Base-by-base conservation (phyloP, 1,139 yeast species). In the Pichia sp. region DNA sequence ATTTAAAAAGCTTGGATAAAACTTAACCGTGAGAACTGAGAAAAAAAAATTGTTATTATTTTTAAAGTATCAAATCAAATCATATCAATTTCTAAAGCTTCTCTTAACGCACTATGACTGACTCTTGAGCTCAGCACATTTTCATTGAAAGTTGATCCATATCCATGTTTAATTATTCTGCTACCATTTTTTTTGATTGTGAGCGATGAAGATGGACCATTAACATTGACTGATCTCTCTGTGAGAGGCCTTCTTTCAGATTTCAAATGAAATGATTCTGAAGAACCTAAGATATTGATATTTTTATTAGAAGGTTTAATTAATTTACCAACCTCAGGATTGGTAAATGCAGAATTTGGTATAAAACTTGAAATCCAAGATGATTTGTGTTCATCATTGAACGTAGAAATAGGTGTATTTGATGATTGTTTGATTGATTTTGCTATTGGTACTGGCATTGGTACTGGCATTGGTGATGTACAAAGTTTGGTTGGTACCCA, bases 101-200 rank as follows among this genome's bases (percentile, higher is more conserved):
- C 78, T 48, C 63, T 61, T 32, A 75, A 57, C 6, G 74, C 76
- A 5, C 69, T 66, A 52, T 71, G 71, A 42, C 73, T 70, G 11
- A 72, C 62, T 48, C 67, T 59, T 25, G 72, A 61, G 41, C 66
- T 68, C 18, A 76, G 49, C n/a, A 70, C 71, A 18, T 72, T 74
- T 42, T 66, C 69, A 39, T 66, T 69, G 53, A 73, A 67, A 7
- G 65, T 60, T 0, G 75, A 69, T 3, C 69, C 66, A 39, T 66
- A 66, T 0, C 79, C 78, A 57, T 75, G 79, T 34, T 67, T 63
- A 10, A 74, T 61, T 7, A 68, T 65, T 46, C 64, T 68, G 5
- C 75, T 70, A 26, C 75, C 72, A 52, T 76, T 73, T 3, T 75
- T 74, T 1, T 78, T 76, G n/a, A 78, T 69, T 2, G 69, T 69